These are phyloP conservation scores for Neurospora sp. DNA, from an alignment of 2,329 filamentous ascomycete species.

Conservation along the genomic window DNA sequence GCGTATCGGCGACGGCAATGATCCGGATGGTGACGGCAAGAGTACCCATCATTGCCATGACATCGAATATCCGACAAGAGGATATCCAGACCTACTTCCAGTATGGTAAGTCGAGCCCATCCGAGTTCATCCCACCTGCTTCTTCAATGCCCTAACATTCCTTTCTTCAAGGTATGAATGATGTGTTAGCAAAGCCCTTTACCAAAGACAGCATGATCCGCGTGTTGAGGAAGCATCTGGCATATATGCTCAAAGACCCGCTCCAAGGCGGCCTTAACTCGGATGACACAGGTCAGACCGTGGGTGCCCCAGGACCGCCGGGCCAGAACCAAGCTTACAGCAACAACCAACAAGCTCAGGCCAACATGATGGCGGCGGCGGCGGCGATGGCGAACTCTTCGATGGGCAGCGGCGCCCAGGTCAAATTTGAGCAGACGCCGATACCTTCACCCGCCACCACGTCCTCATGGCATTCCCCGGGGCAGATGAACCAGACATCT, in stretches of 20 bases:
- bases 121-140: neutral
- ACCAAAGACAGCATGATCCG: slow-evolving; percentile 78
- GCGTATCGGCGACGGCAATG: slow-evolving; percentile 86
- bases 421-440: slow-evolving; percentile 47
- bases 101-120: slow-evolving; percentile 58
- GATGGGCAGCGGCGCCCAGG: slow-evolving; percentile 24
- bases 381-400: slow-evolving; percentile 14
- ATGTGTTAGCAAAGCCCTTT: slow-evolving; percentile 93
- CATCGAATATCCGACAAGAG: slow-evolving; percentile 91
- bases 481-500: slow-evolving; percentile 40
- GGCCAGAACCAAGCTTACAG: slow-evolving; percentile 2
- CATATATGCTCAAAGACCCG: slow-evolving; percentile 67
- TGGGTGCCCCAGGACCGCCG: slow-evolving; percentile 10
- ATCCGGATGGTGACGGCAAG: slow-evolving; percentile 78
- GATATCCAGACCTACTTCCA: slow-evolving; percentile 97
- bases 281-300: slow-evolving; percentile 29
- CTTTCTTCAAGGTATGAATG: slow-evolving; percentile 71
- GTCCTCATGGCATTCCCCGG: slow-evolving; percentile 41
- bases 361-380: slow-evolving; percentile 8
- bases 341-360: slow-evolving; percentile 3
- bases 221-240: slow-evolving; percentile 80
- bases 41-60: slow-evolving; percentile 94
- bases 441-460: slow-evolving; percentile 43
- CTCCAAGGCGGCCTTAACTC: slow-evolving; percentile 21
- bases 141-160: slow-evolving; percentile 17